Percentiles rank a stretch among this genome's conserved stretches.
phyloP scores from a whole-genome alignment of 108 stramenopile species.

The Conticribra weissflogii region DNA sequence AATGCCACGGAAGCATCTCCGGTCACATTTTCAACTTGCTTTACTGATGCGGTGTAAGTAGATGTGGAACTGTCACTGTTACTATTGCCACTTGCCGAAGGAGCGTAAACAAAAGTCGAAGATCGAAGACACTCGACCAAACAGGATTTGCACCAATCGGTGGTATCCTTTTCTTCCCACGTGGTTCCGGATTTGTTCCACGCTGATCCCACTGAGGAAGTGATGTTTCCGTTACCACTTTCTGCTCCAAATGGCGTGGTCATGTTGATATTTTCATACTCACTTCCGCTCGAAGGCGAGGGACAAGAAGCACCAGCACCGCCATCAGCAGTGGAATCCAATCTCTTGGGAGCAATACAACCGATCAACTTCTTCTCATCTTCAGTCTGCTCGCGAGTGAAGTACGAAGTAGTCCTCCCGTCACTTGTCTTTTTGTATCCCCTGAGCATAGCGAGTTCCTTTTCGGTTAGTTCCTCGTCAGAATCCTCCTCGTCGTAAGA shows the following conservation, averaged over 20 bases:
- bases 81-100: no score
- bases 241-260: no score
- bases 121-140: constrained; percentile 56
- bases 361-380: constrained; percentile 86
- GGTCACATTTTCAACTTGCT: constrained; percentile 66
- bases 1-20: constrained; percentile 95
- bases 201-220: constrained; percentile 49
- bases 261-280: background rate
- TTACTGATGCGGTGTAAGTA: constrained; percentile 47
- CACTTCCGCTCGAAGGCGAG: constrained; percentile 1
- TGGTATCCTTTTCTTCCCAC: constrained; percentile 93
- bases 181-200: constrained; percentile 95
- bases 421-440: constrained; percentile 97
- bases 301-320: background rate
- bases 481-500: constrained; percentile 45
- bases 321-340: constrained; percentile 41
- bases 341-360: constrained; percentile 88
- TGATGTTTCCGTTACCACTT: constrained; percentile 11
- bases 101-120: constrained; percentile 39
- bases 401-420: constrained; percentile 94
- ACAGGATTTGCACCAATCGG: constrained; percentile 71
- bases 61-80: background rate
- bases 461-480: constrained; percentile 80
- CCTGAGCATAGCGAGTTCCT: constrained; percentile 63
- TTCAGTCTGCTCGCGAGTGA: constrained; percentile 90